Evolutionary conservation across 2,329 filamentous ascomycete genomes (phyloP).

Genomic region (Rhinocladiella similis): DNA sequence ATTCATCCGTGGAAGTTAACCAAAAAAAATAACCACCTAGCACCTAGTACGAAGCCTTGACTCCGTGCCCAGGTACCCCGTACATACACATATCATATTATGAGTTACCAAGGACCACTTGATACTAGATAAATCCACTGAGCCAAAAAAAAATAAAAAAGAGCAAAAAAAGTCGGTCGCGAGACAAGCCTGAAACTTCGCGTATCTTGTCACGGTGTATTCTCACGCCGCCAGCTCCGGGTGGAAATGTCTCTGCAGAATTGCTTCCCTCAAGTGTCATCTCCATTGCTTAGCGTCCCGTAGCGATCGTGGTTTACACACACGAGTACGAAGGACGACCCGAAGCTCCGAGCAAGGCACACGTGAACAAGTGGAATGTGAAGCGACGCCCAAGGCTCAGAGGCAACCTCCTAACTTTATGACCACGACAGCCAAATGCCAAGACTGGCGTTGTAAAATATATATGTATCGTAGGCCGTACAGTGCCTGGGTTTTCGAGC

Average conservation of each 20-base stretch:
- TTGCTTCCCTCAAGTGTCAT: constrained; percentile 59
- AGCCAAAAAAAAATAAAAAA: too few relatives aligned
- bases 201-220: constrained; percentile 44
- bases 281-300: constrained; percentile 54
- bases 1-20: too few relatives aligned
- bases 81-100: too few relatives aligned
- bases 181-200: constrained; percentile 33
- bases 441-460: constrained; percentile 15
- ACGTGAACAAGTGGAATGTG: constrained; percentile 32
- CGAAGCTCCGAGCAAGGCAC: constrained; percentile 58
- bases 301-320: constrained; percentile 57
- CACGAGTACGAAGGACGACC: constrained; percentile 55
- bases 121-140: too few relatives aligned
- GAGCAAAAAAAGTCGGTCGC: constrained; percentile 38
- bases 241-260: constrained; percentile 58
- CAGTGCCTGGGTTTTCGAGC: too few relatives aligned
- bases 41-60: too few relatives aligned
- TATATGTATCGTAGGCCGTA: too few relatives aligned
- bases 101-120: too few relatives aligned
- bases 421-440: constrained; percentile 30
- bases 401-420: constrained; percentile 28
- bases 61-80: too few relatives aligned
- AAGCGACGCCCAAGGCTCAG: constrained; percentile 26
- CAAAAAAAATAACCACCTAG: too few relatives aligned
- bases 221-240: constrained; percentile 57